Evolutionary conservation across 2,329 filamentous ascomycete genomes (phyloP).

Genomic region (Apiospora saccharicola): DNA sequence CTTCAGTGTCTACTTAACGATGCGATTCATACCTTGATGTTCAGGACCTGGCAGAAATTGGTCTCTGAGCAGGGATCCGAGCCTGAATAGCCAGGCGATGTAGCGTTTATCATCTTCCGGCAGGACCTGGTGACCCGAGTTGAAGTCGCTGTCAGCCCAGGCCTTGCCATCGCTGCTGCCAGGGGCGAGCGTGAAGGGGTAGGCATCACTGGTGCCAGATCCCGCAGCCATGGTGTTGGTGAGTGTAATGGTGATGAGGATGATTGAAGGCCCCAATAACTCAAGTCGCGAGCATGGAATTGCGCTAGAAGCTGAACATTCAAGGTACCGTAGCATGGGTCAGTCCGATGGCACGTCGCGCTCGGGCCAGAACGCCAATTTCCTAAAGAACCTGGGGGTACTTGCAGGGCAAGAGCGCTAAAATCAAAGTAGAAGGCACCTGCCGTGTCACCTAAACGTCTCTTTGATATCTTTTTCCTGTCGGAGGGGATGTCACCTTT

Average conservation of each 20-base stretch:
- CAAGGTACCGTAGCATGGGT: not conserved
- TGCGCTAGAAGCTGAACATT: not conserved
- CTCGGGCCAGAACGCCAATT: slow-evolving; percentile 19
- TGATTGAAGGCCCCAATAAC: not conserved
- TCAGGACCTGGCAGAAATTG: slow-evolving; percentile 27
- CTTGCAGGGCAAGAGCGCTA: not conserved
- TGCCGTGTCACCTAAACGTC: not conserved
- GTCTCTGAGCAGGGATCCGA: slow-evolving; percentile 28
- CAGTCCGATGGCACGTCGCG: slow-evolving; percentile 2
- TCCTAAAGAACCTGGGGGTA: not conserved
- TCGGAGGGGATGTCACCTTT: too few species aligned
- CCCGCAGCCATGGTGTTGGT: slow-evolving; percentile 5
- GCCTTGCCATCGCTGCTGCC: slow-evolving; percentile 29
- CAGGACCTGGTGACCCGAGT: slow-evolving; percentile 22
- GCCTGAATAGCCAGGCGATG: slow-evolving; percentile 27
- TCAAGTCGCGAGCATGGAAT: not conserved
- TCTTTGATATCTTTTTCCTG: too few species aligned
- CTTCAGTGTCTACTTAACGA: not conserved
- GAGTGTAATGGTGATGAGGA: not conserved
- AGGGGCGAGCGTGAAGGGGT: slow-evolving; percentile 15
- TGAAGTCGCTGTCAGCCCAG: slow-evolving; percentile 27
- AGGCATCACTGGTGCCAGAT: not conserved
- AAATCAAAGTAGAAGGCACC: not conserved
- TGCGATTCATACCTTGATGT: slow-evolving; percentile 19
- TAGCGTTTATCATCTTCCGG: slow-evolving; percentile 28